Evolutionary conservation across 768 basidiomycete species (phyloP).

Genomic region (Suillus discolor): DNA sequence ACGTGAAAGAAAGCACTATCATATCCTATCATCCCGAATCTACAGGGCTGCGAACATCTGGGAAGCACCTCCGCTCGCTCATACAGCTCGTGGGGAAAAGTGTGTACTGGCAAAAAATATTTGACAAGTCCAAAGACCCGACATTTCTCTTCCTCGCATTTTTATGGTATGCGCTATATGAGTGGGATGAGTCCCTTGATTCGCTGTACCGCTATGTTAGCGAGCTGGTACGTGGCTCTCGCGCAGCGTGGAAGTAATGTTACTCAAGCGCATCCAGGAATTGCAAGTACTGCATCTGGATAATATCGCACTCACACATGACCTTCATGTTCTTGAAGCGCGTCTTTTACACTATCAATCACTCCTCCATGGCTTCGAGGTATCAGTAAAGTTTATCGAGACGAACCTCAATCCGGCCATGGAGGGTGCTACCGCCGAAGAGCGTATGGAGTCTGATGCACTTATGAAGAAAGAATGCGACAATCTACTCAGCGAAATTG

Average conservation of each 20-base stretch:
- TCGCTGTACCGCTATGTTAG: constrained; percentile 48
- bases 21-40: constrained; percentile 10
- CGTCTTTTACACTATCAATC: constrained; percentile 50
- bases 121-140: constrained; percentile 36
- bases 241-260: background rate
- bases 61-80: constrained; percentile 13
- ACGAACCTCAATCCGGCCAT: constrained; percentile 48
- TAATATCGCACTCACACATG: constrained; percentile 37
- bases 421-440: constrained; percentile 15
- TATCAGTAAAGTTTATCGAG: constrained; percentile 45
- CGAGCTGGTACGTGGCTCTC: constrained; percentile 40
- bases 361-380: constrained; percentile 49
- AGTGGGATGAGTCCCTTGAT: constrained; percentile 56
- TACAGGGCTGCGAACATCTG: constrained; percentile 3
- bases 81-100: constrained; percentile 11
- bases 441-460: constrained; percentile 13
- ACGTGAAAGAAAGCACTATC: background rate
- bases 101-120: constrained; percentile 22
- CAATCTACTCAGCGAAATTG: constrained; percentile 41
- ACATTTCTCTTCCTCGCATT: constrained; percentile 50
- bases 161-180: constrained; percentile 54
- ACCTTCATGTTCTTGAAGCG: constrained; percentile 52
- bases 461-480: constrained; percentile 21
- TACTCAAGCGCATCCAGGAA: constrained; percentile 1
- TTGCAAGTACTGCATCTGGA: background rate